Percentiles rank a stretch among this genome's conserved stretches.
Conservation (phyloP, 306 rosid species). For the Vigna reflexopilosa region DNA sequence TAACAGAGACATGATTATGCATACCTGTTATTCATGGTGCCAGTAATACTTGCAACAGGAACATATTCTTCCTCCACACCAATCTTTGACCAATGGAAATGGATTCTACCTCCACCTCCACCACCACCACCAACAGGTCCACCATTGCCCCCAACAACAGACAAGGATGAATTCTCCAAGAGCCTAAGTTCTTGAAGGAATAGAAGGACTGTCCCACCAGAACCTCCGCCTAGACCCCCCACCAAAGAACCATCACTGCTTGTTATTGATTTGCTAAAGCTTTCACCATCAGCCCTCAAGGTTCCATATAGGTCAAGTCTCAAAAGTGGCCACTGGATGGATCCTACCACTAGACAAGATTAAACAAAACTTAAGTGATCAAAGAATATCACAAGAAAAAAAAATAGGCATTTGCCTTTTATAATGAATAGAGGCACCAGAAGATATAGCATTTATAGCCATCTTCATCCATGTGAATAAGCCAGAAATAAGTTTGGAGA, state of each 20-base stretch:
- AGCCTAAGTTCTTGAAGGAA: conserved; percentile 93
- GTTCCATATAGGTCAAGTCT: conserved; percentile 80
- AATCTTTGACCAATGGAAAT: conserved; percentile 95
- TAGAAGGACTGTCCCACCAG: conserved; percentile 97
- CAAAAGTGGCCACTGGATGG: conserved; percentile 93
- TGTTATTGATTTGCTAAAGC: conserved; percentile 63
- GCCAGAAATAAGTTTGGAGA: conserved; percentile 27
- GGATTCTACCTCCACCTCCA: conserved; percentile 99
- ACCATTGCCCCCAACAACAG: conserved; percentile 89
- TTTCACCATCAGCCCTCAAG: conserved; percentile 90
- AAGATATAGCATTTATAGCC: conserved; percentile 28
- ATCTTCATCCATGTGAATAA: conserved; percentile 36
- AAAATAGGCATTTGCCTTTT: conserved; percentile 35
- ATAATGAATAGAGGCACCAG: conserved; percentile 30
- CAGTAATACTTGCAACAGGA: conserved; percentile 85
- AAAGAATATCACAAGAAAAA: conserved; percentile 2
- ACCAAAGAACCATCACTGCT: conserved; percentile 65
- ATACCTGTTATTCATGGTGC: conserved; percentile 81
- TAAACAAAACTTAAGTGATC: conserved; percentile 40
- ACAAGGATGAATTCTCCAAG: conserved; percentile 73
- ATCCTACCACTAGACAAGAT: conserved; percentile 81
- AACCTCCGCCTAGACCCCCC: conserved; percentile 97
- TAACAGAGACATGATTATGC: conserved; percentile 30
- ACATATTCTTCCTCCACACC: conserved; percentile 77
- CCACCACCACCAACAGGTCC: conserved; percentile 95